These are phyloP conservation scores for Beta vulgaris DNA, from an alignment of 148 eudicot species.

Conservation along the genomic window DNA sequence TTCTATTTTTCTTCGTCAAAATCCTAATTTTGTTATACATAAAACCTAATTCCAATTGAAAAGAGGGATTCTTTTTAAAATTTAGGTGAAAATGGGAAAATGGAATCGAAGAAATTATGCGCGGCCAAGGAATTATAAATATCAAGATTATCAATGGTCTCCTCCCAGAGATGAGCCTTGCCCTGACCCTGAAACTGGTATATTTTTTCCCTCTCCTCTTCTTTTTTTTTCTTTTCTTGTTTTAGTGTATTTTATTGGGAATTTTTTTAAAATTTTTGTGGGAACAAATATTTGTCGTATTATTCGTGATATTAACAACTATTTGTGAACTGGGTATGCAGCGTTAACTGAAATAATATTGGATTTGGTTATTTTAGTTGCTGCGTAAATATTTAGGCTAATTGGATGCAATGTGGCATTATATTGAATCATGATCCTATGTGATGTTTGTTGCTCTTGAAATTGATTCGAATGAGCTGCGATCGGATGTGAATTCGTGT, in stretches of 20 bases:
- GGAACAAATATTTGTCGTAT: not conserved
- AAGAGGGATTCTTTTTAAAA: not conserved
- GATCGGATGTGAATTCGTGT: not conserved
- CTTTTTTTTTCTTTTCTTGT: not conserved
- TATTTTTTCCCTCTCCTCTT: not conserved
- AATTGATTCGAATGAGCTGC: not conserved
- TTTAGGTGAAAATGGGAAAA: constrained; percentile 24
- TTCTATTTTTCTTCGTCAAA: not conserved
- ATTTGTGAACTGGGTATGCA: not conserved
- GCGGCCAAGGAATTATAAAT: constrained; percentile 23
- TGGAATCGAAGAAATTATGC: constrained; percentile 32
- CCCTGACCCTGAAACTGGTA: constrained; percentile 39
- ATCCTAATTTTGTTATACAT: not conserved
- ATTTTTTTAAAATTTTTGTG: not conserved
- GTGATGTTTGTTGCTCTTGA: not conserved
- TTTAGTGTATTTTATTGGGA: not conserved
- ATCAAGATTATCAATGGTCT: constrained; percentile 38
- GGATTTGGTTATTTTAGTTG: not conserved
- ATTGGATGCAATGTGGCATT: not conserved
- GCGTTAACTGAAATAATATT: not conserved
- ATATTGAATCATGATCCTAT: not conserved
- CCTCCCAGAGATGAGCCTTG: constrained; percentile 37
- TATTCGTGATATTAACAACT: not conserved
- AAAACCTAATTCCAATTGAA: not conserved
- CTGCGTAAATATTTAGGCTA: not conserved